These are phyloP conservation scores for Ulota crispa DNA, from an alignment of 225 moss, liverwort and hornwort genomes.

Conservation along the genomic window DNA sequence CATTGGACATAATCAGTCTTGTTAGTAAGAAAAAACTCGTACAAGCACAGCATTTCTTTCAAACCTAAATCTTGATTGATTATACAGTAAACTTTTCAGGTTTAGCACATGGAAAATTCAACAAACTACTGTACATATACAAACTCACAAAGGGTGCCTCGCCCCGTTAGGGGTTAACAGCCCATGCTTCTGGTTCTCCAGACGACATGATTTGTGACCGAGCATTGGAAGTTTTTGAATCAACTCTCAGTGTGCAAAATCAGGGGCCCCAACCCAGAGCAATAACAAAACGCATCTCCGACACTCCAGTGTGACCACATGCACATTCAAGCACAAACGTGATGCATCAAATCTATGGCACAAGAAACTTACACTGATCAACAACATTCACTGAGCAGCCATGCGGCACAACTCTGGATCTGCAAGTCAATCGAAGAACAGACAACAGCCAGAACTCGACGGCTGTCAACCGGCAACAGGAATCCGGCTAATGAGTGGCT, in stretches of 20 bases:
- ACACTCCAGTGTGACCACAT: not conserved
- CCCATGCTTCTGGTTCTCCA: not conserved
- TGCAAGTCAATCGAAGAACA: not conserved
- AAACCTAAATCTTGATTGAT: not conserved
- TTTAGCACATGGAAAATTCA: not conserved
- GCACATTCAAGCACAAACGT: not conserved
- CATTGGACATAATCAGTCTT: not conserved
- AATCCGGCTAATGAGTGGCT: not conserved
- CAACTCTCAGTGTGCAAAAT: not conserved
- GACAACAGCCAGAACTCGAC: slow-evolving; percentile 2
- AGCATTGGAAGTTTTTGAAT: not conserved
- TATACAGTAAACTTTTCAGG: no score
- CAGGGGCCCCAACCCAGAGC: not conserved
- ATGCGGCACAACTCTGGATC: not conserved
- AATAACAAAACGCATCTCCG: not conserved
- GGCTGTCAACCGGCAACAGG: slow-evolving; percentile 5
- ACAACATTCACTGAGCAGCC: not conserved
- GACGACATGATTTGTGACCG: not conserved
- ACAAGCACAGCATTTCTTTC: no score
- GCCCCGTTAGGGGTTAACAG: not conserved
- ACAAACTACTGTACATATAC: not conserved
- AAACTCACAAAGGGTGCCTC: not conserved
- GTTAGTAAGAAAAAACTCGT: no score
- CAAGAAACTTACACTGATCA: not conserved
- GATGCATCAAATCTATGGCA: not conserved